Conservation (phyloP, 73 alveolate genomes). For the Paramecium pentaurelia region DNA sequence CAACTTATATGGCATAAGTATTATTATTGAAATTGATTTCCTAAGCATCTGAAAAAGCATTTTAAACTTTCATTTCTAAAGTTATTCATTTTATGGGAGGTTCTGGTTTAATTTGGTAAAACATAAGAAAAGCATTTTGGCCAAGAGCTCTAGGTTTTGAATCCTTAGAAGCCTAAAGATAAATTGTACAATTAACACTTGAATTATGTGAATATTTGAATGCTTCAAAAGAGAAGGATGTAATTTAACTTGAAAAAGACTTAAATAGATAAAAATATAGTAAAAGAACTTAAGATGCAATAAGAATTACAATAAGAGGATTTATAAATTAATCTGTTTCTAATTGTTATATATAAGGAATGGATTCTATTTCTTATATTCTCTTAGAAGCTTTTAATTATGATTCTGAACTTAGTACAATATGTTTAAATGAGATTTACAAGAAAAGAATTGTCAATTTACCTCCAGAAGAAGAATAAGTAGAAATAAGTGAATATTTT, state of each 20-base stretch:
- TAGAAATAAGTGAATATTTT: not conserved
- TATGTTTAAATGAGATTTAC: not conserved
- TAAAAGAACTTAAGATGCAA: not conserved
- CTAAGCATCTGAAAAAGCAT: slow-evolving; percentile 15
- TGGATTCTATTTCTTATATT: not conserved
- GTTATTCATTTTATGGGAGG: not conserved
- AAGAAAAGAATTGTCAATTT: not conserved
- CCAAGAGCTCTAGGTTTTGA: slow-evolving; percentile 31
- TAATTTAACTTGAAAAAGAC: not conserved
- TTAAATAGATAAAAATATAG: not conserved
- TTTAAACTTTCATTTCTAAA: not conserved
- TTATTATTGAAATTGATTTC: not conserved
- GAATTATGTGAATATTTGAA: slow-evolving; percentile 37
- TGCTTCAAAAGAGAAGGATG: not conserved
- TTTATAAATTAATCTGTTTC: not conserved
- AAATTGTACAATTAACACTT: slow-evolving; percentile 35
- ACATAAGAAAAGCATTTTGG: not conserved
- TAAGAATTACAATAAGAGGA: not conserved
- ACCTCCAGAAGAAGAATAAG: not conserved
- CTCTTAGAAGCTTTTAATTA: slow-evolving; percentile 22
- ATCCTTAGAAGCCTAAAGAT: not conserved
- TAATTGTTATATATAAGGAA: slow-evolving; percentile 32
- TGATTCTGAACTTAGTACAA: slow-evolving; percentile 16
- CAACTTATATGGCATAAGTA: slow-evolving; percentile 11
- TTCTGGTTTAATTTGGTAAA: slow-evolving; percentile 9